Evolutionary conservation across 129 eudicot species (phyloP).

Genomic region (Oenanthe sinensis): DNA sequence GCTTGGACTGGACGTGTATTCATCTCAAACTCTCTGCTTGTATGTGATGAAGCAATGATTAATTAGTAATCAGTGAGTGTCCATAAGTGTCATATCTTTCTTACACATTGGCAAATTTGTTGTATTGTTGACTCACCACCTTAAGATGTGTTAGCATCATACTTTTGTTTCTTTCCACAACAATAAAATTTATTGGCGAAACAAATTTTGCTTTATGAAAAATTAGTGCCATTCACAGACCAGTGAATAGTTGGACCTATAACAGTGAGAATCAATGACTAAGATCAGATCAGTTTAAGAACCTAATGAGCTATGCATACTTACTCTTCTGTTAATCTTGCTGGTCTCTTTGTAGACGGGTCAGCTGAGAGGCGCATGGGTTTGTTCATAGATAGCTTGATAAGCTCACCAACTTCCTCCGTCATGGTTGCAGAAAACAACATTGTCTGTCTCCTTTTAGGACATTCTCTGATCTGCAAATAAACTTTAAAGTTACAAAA

Average conservation of each 20-base stretch:
- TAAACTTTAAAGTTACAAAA: not conserved
- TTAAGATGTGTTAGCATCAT: not conserved
- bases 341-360: slow-evolving; percentile 72
- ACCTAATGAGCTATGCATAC: slow-evolving; percentile 10
- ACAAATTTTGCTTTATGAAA: not conserved
- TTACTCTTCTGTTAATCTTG: slow-evolving; percentile 78
- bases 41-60: not conserved
- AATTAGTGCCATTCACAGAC: not conserved
- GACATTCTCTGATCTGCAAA: slow-evolving; percentile 68
- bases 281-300: not conserved
- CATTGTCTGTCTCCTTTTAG: slow-evolving; percentile 89
- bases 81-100: too few species aligned
- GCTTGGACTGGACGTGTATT: not conserved
- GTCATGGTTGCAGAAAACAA: slow-evolving; percentile 98
- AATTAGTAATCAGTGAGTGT: not conserved
- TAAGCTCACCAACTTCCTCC: slow-evolving; percentile 73
- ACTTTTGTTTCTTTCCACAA: not conserved
- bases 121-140: not conserved
- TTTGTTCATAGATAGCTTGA: slow-evolving; percentile 59
- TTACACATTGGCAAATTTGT: not conserved
- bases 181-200: not conserved
- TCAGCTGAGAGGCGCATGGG: slow-evolving; percentile 88
- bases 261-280: not conserved
- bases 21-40: not conserved
- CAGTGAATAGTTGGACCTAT: not conserved